Evolutionary conservation across 108 stramenopile genomes (phyloP).

Genomic region (Skeletonema potamos): DNA sequence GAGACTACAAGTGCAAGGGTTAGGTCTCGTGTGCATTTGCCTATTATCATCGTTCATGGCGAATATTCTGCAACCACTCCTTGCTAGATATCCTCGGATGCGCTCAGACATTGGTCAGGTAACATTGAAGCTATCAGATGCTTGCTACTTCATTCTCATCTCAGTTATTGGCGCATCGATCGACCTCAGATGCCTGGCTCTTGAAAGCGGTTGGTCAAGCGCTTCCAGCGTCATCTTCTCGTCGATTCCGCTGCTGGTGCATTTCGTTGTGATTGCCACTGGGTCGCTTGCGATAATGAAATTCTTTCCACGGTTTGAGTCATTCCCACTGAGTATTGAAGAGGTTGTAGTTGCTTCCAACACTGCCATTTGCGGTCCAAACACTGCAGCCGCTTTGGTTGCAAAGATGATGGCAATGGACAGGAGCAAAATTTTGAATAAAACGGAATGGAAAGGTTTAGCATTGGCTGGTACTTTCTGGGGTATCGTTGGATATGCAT

Average conservation of each 20-base stretch:
- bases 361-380: conserved; percentile 34
- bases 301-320: conserved; percentile 8
- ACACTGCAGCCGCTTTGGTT: conserved; percentile 33
- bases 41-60: background rate
- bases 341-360: conserved; percentile 35
- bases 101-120: conserved; percentile 5
- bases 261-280: conserved; percentile 12
- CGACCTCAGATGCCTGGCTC: conserved; percentile 2
- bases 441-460: conserved; percentile 11
- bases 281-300: conserved; percentile 25
- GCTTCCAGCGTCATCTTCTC: conserved; percentile 27
- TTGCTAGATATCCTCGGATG: conserved; percentile 1
- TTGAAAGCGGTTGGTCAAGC: conserved; percentile 24
- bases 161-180: conserved; percentile 30
- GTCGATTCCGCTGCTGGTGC: conserved; percentile 18
- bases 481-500: conserved; percentile 10
- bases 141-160: conserved; percentile 36
- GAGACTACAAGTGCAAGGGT: background rate
- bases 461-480: conserved; percentile 16
- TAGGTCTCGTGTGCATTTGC: background rate
- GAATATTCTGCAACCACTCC: background rate
- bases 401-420: conserved; percentile 7
- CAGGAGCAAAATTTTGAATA: background rate
- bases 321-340: conserved; percentile 27
- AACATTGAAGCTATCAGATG: conserved; percentile 13